A percentile compares a stretch with the other conserved stretches of the same genome.
Conservation (phyloP, 1,284 basidiomycete species). For the Cutaneotrichosporon sp. region DNA sequence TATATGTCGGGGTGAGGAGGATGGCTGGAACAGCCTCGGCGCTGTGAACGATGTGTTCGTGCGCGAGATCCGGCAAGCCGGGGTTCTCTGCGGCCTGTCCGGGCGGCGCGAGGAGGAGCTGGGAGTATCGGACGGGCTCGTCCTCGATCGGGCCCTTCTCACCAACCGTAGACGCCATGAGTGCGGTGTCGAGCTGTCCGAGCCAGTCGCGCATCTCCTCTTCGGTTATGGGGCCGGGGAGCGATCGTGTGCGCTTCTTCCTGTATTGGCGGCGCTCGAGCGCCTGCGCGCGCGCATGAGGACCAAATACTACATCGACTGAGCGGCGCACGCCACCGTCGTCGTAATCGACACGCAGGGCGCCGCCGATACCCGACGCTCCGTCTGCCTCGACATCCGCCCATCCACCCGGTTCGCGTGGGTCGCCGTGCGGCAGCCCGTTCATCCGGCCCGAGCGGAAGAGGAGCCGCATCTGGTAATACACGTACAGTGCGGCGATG, state of each 20-base stretch:
- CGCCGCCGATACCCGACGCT: slow-evolving; percentile 14
- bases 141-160: background rate
- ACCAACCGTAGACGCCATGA: slow-evolving; percentile 13
- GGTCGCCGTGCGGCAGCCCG: slow-evolving; percentile 22
- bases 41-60: slow-evolving; percentile 14
- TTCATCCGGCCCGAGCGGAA: slow-evolving; percentile 30
- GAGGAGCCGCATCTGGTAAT: slow-evolving; percentile 49
- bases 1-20: slow-evolving; percentile 20
- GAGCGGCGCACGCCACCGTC: slow-evolving; percentile 12
- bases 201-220: slow-evolving; percentile 40
- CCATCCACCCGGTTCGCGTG: slow-evolving; percentile 13
- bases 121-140: slow-evolving; percentile 13
- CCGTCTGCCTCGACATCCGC: slow-evolving; percentile 14
- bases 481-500: slow-evolving; percentile 49
- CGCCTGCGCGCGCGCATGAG: slow-evolving; percentile 17
- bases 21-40: slow-evolving; percentile 14
- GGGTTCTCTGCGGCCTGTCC: background rate
- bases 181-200: slow-evolving; percentile 27
- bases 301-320: slow-evolving; percentile 19
- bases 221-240: slow-evolving; percentile 39
- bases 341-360: slow-evolving; percentile 14
- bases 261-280: background rate
- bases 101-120: slow-evolving; percentile 14
- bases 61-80: slow-evolving; percentile 16
- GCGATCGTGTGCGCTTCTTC: slow-evolving; percentile 31